Evolutionary conservation across 371 early-diverging fungal genomes (phyloP).

Genomic region (Parasitella parasitica): DNA sequence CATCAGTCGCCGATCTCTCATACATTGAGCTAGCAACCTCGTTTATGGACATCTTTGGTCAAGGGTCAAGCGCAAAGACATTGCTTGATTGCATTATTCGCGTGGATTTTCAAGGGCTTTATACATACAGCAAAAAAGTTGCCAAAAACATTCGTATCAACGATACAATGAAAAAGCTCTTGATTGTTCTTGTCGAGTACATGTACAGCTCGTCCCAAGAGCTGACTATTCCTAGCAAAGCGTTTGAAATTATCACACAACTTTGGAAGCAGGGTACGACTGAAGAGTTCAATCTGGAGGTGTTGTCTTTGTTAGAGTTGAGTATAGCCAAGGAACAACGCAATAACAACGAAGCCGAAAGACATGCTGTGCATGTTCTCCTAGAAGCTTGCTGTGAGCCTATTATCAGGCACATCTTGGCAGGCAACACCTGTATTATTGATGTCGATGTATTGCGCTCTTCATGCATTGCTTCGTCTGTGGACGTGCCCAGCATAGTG

Average conservation of each 20-base stretch:
- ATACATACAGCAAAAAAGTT: slow-evolving; percentile 5
- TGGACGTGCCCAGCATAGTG: slow-evolving; percentile 26
- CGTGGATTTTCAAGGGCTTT: slow-evolving; percentile 23
- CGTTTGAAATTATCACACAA: slow-evolving; percentile 29
- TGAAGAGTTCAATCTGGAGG: slow-evolving; percentile 17
- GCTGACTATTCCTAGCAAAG: slow-evolving; percentile 15
- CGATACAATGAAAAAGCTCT: slow-evolving; percentile 19
- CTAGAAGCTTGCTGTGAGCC: slow-evolving; percentile 26
- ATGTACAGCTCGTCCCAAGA: slow-evolving; percentile 11
- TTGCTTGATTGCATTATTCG: slow-evolving; percentile 21
- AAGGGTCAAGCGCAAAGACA: slow-evolving; percentile 17
- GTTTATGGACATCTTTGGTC: slow-evolving; percentile 29
- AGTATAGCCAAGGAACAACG: slow-evolving; percentile 9
- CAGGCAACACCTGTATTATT: slow-evolving; percentile 28
- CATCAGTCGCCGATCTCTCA: not conserved
- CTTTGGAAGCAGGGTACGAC: slow-evolving; percentile 18
- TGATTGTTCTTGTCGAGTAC: slow-evolving; percentile 27
- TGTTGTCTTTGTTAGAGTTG: slow-evolving; percentile 26
- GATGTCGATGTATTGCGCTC: slow-evolving; percentile 1
- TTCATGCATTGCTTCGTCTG: slow-evolving; percentile 22
- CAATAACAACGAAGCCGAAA: slow-evolving; percentile 7
- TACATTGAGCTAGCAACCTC: slow-evolving; percentile 6
- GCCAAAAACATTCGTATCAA: not conserved
- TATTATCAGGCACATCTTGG: slow-evolving; percentile 29
- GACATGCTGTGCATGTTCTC: slow-evolving; percentile 12